Evolutionary conservation across 2,329 filamentous ascomycete genomes (phyloP).

Genomic region (Calonectria crousiana): DNA sequence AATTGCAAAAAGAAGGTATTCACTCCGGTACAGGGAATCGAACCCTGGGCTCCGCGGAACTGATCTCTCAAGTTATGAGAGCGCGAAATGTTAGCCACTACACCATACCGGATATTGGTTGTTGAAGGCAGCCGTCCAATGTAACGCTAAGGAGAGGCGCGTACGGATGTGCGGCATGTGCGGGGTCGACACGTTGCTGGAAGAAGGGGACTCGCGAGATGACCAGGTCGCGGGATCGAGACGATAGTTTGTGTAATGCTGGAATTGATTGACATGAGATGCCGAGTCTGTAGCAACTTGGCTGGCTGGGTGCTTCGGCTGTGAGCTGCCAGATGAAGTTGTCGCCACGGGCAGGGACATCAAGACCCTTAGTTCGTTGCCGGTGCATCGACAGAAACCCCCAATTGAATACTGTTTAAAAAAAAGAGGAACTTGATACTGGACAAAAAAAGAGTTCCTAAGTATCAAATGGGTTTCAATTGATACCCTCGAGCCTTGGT

Average conservation of each 20-base stretch:
- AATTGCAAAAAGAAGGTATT: background rate
- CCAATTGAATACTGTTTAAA: background rate
- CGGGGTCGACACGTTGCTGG: background rate
- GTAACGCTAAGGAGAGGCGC: background rate
- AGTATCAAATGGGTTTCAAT: background rate
- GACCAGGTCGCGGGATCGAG: background rate
- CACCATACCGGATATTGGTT: constrained; percentile 42
- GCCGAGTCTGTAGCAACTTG: background rate
- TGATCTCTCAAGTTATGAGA: constrained; percentile 36
- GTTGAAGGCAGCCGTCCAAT: background rate
- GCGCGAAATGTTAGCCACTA: constrained; percentile 45
- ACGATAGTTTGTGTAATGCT: background rate
- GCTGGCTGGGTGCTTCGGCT: background rate
- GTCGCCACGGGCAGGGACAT: background rate
- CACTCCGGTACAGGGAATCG: constrained; percentile 6
- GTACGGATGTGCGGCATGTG: background rate
- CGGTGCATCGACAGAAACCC: background rate
- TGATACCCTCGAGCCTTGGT: background rate
- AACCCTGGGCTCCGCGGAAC: constrained; percentile 42
- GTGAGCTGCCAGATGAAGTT: background rate
- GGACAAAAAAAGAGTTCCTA: background rate
- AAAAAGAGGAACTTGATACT: background rate
- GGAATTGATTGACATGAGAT: background rate
- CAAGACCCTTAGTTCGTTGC: background rate
- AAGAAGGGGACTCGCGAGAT: background rate